These are phyloP conservation scores for Cryphonectria japonica DNA, from an alignment of 2,329 filamentous ascomycete species.

Conservation along the genomic window DNA sequence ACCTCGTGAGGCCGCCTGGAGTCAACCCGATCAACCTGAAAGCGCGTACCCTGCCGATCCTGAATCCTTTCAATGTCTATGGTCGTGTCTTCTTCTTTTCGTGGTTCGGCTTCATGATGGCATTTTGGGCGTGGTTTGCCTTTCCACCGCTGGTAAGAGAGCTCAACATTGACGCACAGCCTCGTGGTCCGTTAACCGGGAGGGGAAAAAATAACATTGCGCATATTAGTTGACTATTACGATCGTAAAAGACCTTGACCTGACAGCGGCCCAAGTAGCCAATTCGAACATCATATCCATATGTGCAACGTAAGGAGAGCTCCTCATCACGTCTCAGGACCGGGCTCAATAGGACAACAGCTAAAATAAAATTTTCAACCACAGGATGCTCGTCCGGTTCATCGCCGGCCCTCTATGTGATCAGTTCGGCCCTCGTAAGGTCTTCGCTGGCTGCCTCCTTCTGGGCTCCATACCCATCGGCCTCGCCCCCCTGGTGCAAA, in stretches of 20 bases:
- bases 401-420: constrained; percentile 85
- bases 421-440: constrained; percentile 76
- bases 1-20: constrained; percentile 63
- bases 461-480: constrained; percentile 80
- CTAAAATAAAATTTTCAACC: background rate
- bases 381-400: constrained; percentile 72
- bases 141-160: constrained; percentile 78
- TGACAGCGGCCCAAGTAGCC: constrained; percentile 72
- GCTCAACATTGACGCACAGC: background rate
- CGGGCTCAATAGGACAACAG: background rate
- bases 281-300: constrained; percentile 93
- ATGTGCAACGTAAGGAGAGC: constrained; percentile 60
- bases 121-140: constrained; percentile 91
- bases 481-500: constrained; percentile 76
- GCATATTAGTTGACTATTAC: constrained; percentile 64
- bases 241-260: constrained; percentile 76
- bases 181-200: constrained; percentile 7
- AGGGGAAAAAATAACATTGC: constrained; percentile 22
- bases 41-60: constrained; percentile 75
- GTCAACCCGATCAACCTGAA: constrained; percentile 86
- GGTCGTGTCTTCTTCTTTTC: constrained; percentile 90
- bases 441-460: constrained; percentile 79
- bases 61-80: constrained; percentile 80
- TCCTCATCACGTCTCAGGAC: background rate
- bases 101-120: constrained; percentile 83